Percentiles rank a stretch among this genome's conserved stretches.
Conservation (phyloP, 2,329 filamentous ascomycete genomes). For the Neofusicoccum parvum region DNA sequence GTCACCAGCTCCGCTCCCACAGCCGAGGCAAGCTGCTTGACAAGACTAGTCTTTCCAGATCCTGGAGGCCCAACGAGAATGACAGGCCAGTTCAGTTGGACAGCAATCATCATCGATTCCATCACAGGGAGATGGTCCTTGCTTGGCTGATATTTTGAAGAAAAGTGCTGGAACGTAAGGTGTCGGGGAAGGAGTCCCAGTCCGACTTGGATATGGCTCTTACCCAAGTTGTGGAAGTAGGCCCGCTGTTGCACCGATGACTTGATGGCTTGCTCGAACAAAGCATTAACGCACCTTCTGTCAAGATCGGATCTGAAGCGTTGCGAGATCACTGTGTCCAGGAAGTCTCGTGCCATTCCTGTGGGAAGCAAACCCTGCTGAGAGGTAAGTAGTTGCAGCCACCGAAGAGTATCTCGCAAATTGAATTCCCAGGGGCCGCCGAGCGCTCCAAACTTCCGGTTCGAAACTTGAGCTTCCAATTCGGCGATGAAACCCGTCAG, state of each 20-base stretch:
- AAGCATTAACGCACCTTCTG: slow-evolving; percentile 61
- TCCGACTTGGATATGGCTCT: slow-evolving; percentile 74
- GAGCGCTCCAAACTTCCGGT: slow-evolving; percentile 55
- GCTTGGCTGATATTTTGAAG: slow-evolving; percentile 23
- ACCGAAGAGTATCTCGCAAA: slow-evolving; percentile 83
- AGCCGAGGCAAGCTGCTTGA: slow-evolving; percentile 78
- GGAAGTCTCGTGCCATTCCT: slow-evolving; percentile 69
- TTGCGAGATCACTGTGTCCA: slow-evolving; percentile 81
- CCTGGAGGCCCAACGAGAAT: slow-evolving; percentile 86
- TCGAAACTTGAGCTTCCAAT: slow-evolving; percentile 72
- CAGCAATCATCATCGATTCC: slow-evolving; percentile 84
- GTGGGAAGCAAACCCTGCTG: slow-evolving; percentile 62
- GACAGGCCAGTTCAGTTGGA: slow-evolving; percentile 84
- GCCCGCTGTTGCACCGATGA: slow-evolving; percentile 42
- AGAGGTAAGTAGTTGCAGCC: slow-evolving; percentile 73
- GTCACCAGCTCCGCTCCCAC: slow-evolving; percentile 76
- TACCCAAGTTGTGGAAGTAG: slow-evolving; percentile 71
- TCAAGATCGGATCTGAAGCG: slow-evolving; percentile 79
- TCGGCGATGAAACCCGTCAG: slow-evolving; percentile 79
- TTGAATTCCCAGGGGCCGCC: slow-evolving; percentile 95
- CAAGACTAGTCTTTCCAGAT: slow-evolving; percentile 79
- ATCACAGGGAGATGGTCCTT: slow-evolving; percentile 67
- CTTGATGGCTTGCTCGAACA: slow-evolving; percentile 57
- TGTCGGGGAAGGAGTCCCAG: slow-evolving; percentile 70
- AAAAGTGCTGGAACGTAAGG: slow-evolving; percentile 26